A percentile compares a stretch with the other conserved stretches of the same genome.
Evolutionary conservation across 805 yeast genomes (phyloP).

Genomic region (Brettanomyces anomalus): DNA sequence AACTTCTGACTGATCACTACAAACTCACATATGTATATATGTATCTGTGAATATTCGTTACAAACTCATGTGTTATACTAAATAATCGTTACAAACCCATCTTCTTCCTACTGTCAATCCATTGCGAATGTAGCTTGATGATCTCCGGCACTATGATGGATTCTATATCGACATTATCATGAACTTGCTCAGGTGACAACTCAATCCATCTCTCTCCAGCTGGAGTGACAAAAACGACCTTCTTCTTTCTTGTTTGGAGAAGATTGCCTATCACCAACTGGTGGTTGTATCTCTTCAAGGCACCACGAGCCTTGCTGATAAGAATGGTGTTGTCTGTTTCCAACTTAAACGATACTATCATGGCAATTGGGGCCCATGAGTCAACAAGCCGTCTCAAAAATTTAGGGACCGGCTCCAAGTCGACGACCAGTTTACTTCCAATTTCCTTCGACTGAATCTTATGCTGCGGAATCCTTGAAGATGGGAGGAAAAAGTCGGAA

Average conservation of each 20-base stretch:
- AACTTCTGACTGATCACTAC: too few species aligned
- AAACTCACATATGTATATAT: background rate
- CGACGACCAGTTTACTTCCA: constrained; percentile 70
- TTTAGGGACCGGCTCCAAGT: constrained; percentile 93
- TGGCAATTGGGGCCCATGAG: constrained; percentile 90
- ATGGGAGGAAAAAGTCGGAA: constrained; percentile 90
- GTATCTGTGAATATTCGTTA: background rate
- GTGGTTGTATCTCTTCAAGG: constrained; percentile 79
- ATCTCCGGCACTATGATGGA: constrained; percentile 73
- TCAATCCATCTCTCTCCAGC: constrained; percentile 41
- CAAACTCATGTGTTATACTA: too few species aligned
- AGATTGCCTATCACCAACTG: constrained; percentile 93
- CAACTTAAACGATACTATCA: constrained; percentile 89
- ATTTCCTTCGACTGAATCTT: constrained; percentile 77
- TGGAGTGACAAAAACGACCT: constrained; percentile 75
- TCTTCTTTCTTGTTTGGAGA: constrained; percentile 77
- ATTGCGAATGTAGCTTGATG: constrained; percentile 47
- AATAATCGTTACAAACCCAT: constrained; percentile 15
- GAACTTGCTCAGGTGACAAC: constrained; percentile 33
- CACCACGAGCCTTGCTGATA: constrained; percentile 66
- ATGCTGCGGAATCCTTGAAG: constrained; percentile 79
- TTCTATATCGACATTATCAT: constrained; percentile 55
- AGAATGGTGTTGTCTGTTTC: constrained; percentile 77
- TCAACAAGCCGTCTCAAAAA: constrained; percentile 82
- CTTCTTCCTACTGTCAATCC: constrained; percentile 37